Conservation (phyloP, 139 green algal genomes). For the Diplosphaera chodatii region DNA sequence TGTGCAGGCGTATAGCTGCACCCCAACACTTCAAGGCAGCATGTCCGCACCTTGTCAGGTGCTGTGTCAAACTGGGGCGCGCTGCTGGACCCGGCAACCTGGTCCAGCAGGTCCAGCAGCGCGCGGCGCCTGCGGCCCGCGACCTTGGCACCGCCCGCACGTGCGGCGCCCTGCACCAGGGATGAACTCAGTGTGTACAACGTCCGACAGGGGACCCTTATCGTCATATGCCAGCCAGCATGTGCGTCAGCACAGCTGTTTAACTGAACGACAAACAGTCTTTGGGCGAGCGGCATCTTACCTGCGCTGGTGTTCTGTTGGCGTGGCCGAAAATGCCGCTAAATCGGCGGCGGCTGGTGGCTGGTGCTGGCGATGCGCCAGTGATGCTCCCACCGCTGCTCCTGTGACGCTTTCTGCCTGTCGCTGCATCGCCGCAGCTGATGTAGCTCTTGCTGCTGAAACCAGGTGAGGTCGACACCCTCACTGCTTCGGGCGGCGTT, state of each 20-base stretch:
- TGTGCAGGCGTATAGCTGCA: no score
- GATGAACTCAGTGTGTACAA: no score
- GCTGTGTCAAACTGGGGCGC: not conserved
- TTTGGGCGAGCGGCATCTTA: no score
- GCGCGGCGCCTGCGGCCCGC: slow-evolving; percentile 29
- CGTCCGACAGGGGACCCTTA: no score
- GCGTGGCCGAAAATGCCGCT: not conserved
- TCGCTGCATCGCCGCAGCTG: no score
- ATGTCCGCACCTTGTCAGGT: no score
- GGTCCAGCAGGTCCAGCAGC: slow-evolving; percentile 41
- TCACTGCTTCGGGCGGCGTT: no score
- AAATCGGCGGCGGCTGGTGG: not conserved
- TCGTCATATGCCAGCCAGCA: no score
- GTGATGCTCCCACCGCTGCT: not conserved
- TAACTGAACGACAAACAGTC: no score
- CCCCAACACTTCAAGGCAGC: no score
- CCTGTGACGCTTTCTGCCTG: not conserved
- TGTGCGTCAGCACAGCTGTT: no score
- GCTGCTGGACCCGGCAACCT: slow-evolving; percentile 15
- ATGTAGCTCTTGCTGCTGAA: not conserved
- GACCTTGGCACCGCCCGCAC: not conserved
- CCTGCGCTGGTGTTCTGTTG: no score
- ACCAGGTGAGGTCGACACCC: not conserved
- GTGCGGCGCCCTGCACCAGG: not conserved
- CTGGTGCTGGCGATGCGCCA: not conserved